Evolutionary conservation across 179 eudicot species (phyloP).

Genomic region (Amaranthus tricolor): DNA sequence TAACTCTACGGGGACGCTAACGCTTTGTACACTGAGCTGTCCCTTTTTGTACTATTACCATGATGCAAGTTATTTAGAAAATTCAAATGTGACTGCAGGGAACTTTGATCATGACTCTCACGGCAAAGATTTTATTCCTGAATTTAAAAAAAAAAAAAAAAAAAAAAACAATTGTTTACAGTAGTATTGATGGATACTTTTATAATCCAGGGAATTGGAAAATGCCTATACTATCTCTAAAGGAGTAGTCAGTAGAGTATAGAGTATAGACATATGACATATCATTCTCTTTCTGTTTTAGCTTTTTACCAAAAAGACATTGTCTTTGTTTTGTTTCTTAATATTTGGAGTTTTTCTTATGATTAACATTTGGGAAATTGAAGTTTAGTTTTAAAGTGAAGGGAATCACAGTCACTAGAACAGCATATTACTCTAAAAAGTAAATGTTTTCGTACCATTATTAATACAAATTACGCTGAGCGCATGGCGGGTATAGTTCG

Average conservation of each 20-base stretch:
- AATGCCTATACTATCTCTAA: no score
- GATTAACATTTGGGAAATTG: neutral
- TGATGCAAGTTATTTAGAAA: neutral
- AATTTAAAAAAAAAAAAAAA: neutral
- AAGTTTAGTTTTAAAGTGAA: neutral
- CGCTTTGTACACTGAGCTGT: no score
- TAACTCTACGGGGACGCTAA: no score
- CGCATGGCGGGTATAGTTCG: constrained; percentile 91
- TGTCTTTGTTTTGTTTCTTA: neutral
- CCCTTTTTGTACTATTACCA: neutral
- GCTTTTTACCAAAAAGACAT: neutral
- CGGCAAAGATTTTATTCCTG: constrained; percentile 3
- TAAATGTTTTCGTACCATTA: constrained; percentile 60
- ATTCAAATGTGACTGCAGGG: neutral
- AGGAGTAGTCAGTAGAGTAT: no score
- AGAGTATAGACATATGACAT: neutral
- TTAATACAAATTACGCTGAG: constrained; percentile 74
- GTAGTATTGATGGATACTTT: neutral
- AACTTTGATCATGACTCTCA: constrained; percentile 12
- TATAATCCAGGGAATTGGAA: neutral
- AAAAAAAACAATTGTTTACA: neutral
- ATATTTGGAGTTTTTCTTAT: neutral
- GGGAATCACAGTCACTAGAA: neutral
- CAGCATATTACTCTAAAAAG: neutral
- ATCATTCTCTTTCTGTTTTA: neutral